Percentiles rank a stretch among this genome's conserved stretches.
Evolutionary conservation across 768 basidiomycete species (phyloP).

Genomic region (Podaxis sp.): DNA sequence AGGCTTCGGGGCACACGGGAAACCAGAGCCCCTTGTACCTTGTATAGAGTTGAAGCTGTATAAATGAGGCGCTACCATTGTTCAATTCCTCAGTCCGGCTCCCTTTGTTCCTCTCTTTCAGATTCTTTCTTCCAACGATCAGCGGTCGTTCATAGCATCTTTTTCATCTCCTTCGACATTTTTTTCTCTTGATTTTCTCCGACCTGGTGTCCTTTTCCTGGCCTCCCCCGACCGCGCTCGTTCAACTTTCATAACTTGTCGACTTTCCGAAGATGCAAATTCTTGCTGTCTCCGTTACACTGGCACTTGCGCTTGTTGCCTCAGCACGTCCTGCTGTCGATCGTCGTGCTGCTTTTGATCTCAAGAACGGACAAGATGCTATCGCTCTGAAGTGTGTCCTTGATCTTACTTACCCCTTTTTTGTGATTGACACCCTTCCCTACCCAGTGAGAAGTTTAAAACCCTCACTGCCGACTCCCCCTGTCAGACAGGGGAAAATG

Average conservation of each 20-base stretch:
- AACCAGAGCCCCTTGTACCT: too few species aligned
- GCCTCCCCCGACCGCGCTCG: slow-evolving; percentile 12
- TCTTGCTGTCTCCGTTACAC: slow-evolving; percentile 36
- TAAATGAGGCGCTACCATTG: slow-evolving; percentile 30
- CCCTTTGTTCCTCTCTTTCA: slow-evolving; percentile 16
- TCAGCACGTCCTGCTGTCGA: slow-evolving; percentile 32
- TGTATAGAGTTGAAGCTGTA: slow-evolving; percentile 28
- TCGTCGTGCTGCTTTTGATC: slow-evolving; percentile 30
- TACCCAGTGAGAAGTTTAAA: slow-evolving; percentile 32
- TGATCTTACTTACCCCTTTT: slow-evolving; percentile 15
- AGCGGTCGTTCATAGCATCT: slow-evolving; percentile 23
- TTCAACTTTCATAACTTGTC: slow-evolving; percentile 1
- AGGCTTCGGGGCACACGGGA: too few species aligned
- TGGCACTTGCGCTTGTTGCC: slow-evolving; percentile 31
- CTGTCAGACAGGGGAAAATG: slow-evolving; percentile 39
- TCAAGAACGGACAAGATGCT: slow-evolving; percentile 42
- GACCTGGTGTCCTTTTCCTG: slow-evolving; percentile 31
- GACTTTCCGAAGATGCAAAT: slow-evolving; percentile 29
- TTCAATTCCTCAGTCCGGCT: slow-evolving; percentile 10
- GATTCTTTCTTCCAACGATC: slow-evolving; percentile 22
- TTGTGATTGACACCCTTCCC: background rate
- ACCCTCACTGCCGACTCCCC: slow-evolving; percentile 32
- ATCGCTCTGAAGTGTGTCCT: slow-evolving; percentile 37
- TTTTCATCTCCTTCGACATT: slow-evolving; percentile 2
- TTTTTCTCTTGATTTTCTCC: slow-evolving; percentile 9